Evolutionary conservation across 441 rosid species (phyloP), one percentile per base, ranked within the genome.

Genomic region (Populus hybrid): DNA sequence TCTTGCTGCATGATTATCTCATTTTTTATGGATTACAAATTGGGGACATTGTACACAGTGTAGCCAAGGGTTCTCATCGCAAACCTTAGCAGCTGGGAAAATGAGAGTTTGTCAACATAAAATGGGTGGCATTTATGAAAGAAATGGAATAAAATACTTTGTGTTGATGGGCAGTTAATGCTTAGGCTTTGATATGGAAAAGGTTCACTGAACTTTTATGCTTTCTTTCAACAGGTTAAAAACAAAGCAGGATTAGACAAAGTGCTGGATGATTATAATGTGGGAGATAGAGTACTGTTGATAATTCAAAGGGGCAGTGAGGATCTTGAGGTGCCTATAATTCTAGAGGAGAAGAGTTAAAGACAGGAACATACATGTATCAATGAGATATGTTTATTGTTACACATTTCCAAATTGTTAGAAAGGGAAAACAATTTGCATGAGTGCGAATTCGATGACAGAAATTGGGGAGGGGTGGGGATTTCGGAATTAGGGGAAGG

Each of bases 191-290:
- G 20, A 14, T n/a, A 36, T 45, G 69, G 9, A 42, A 75, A 29
- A 14, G 14, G 33, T 38, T n/a, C 64, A 64, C 8, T 76, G 24
- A 59, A 10, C 72, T n/a, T 45, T 59, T 24, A 42, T 16, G 64
- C 45, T 68, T 64, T 14, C 65, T 64, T 64, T 68, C 20, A 45
- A 81, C 87, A 95, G 99, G 97, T 95, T 76, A 95, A 86, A 78
- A 89, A 85, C 92, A 95, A 91, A 86, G 92, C 91, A 21, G 98
- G 92, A 82, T 67, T 93, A 75, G 77, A 81, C 87, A 92, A 82
- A 86, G 86, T 84, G 71, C 86, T 92, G 84, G 97, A 95, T 84
- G 99, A 93, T 69, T 95, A 90, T 78, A 91, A 28, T 35, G 91
- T 90, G 14, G 97, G 95, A 74, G 98, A 93, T 40, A 83, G 81